phyloP scores from a whole-genome alignment of 768 basidiomycete species.

The Rhodotorula babjevae region DNA sequence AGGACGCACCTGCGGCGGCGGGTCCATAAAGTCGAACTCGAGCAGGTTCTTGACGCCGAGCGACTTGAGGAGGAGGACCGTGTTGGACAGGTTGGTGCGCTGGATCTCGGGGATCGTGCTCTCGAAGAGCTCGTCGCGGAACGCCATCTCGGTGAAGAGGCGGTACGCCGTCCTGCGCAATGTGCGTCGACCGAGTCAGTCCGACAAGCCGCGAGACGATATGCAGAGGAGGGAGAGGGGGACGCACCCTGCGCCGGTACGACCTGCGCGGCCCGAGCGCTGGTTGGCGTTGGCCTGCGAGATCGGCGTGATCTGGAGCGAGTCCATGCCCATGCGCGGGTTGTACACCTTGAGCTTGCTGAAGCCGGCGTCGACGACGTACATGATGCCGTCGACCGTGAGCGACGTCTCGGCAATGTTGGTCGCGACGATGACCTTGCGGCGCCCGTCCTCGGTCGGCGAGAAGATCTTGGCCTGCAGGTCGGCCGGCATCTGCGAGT shows the following conservation, averaged over 20 bases:
- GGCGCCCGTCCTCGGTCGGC: conserved; percentile 82
- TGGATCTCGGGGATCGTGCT: conserved; percentile 99
- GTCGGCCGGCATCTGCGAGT: conserved; percentile 99
- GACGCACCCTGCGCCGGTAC: conserved; percentile 86
- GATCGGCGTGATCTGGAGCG: conserved; percentile 96
- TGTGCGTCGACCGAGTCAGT: background rate
- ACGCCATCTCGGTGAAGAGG: conserved; percentile 94
- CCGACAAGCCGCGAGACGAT: too few species aligned
- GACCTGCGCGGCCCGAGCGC: conserved; percentile 88
- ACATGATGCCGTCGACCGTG: conserved; percentile 96
- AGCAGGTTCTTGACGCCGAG: conserved; percentile 93
- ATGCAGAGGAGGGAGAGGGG: background rate
- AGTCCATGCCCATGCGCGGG: conserved; percentile 98
- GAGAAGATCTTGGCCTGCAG: conserved; percentile 97
- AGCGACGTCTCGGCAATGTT: conserved; percentile 98
- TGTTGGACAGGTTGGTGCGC: conserved; percentile 94
- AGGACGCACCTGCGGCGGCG: conserved; percentile 76
- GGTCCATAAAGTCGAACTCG: conserved; percentile 99
- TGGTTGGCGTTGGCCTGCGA: conserved; percentile 98
- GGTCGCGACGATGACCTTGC: conserved; percentile 96
- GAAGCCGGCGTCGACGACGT: conserved; percentile 92
- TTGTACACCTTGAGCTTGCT: conserved; percentile 99
- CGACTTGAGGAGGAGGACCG: conserved; percentile 87
- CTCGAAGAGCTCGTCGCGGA: conserved; percentile 86
- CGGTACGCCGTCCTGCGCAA: conserved; percentile 83